Conservation (phyloP, 1,139 yeast species). For the Debaryomyces coudertii region DNA sequence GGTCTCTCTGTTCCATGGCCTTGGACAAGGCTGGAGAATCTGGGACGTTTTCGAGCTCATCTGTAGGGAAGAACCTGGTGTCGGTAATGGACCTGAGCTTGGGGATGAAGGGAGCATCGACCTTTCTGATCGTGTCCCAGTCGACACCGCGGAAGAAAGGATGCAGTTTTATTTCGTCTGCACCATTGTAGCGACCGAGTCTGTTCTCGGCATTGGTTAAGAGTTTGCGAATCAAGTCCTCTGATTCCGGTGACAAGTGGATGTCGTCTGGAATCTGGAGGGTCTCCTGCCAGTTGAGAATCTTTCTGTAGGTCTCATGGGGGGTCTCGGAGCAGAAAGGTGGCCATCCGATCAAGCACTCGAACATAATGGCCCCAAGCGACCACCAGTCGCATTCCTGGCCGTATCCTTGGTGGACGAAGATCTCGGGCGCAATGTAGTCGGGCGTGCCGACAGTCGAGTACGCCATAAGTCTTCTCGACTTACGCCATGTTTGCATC, state of each 20-base stretch:
- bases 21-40: slow-evolving; percentile 84
- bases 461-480: slow-evolving; percentile 95
- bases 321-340: slow-evolving; percentile 99
- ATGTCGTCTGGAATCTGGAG: slow-evolving; percentile 94
- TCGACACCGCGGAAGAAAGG: slow-evolving; percentile 96
- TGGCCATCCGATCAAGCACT: slow-evolving; percentile 98
- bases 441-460: slow-evolving; percentile 99
- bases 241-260: slow-evolving; percentile 91
- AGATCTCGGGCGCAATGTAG: slow-evolving; percentile 97
- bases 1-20: slow-evolving; percentile 65
- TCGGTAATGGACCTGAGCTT: slow-evolving; percentile 75
- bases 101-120: slow-evolving; percentile 90
- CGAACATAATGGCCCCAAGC: slow-evolving; percentile 97
- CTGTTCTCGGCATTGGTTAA: slow-evolving; percentile 85
- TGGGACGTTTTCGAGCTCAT: slow-evolving; percentile 93
- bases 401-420: slow-evolving; percentile 95
- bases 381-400: slow-evolving; percentile 99
- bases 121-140: slow-evolving; percentile 91
- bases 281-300: slow-evolving; percentile 93
- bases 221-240: slow-evolving; percentile 82
- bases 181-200: slow-evolving; percentile 90
- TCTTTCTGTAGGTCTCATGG: slow-evolving; percentile 96
- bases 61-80: slow-evolving; percentile 97
- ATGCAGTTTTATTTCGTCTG: slow-evolving; percentile 88
- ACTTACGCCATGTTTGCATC: slow-evolving; percentile 98